Evolutionary conservation across 2,329 filamentous ascomycete genomes (phyloP), one percentile per base, ranked within the genome.

Genomic region (Cyanodermella asteris): DNA sequence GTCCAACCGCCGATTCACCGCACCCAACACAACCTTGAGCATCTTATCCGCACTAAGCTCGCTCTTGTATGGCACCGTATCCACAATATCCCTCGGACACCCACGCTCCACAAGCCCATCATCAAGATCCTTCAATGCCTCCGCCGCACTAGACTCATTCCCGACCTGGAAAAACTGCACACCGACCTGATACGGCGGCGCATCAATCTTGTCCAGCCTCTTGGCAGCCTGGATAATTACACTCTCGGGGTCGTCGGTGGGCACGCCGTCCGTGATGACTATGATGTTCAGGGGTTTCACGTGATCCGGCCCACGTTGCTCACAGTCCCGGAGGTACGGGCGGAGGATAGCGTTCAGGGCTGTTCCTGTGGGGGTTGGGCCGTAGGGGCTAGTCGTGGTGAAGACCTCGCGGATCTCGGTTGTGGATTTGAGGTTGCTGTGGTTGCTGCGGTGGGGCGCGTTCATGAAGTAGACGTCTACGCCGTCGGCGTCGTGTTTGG

Each of bases 151-250:
- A 1, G 50, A 41, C 36, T 91, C 77, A 24, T 64, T 59, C 28
- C 87, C 84, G 22, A 94, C 75, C 49, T 93, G 84, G 56, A 94
- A 91, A 54, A 94, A 94, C 46, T 94, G 84, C 28, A 94, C 67
- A 17, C 84, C 84, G 6, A 93, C 56, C 51, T 94, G 87, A 56
- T 75, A 75, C 1, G 70, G 60, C 4, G 72, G 67, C 0, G 80
- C 80, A 6, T 70, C 59, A 6, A 74, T 45, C 25, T 48, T 48
- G 39, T 87, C 73, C 16, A 94, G 62, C 40, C 65, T 69, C 45
- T 59, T 60, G 1, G 81, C 84, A 1, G 64, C 56, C 4, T 50
- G 45, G 20, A 77, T 53, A 23, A 94, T 67, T 14, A 70, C 57
- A 6, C 56, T 57, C 44, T 82, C 74, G 0, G 74, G 68, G 34